Conservation (phyloP, 306 rosid genomes). For the Lotus japonicus region DNA sequence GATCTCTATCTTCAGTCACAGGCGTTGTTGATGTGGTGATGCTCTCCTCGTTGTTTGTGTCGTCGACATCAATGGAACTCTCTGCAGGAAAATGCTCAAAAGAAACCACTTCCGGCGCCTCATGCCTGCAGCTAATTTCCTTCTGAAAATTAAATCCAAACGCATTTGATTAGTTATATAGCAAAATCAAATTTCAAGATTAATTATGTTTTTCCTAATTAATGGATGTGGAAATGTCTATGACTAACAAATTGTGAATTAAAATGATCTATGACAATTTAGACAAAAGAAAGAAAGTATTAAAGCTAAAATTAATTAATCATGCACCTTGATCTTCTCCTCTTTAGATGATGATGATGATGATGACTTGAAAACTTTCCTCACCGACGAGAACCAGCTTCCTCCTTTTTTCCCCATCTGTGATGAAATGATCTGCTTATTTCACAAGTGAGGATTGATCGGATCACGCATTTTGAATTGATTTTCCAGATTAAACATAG, state of each 20-base stretch:
- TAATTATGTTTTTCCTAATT: neutral
- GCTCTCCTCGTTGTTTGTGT: conserved; percentile 53
- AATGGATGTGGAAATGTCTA: too few species aligned
- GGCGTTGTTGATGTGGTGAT: conserved; percentile 51
- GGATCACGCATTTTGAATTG: too few species aligned
- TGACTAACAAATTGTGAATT: too few species aligned
- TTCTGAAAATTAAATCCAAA: conserved; percentile 19
- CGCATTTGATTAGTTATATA: too few species aligned
- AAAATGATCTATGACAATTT: neutral
- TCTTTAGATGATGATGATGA: conserved; percentile 52
- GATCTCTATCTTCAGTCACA: conserved; percentile 46
- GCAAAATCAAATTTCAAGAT: neutral
- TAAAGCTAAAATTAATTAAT: neutral
- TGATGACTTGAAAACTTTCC: conserved; percentile 62
- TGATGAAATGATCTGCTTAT: conserved; percentile 9
- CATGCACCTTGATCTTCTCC: conserved; percentile 41
- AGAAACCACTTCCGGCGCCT: conserved; percentile 66
- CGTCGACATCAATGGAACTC: conserved; percentile 47
- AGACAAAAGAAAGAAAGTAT: too few species aligned
- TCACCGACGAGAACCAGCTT: conserved; percentile 85
- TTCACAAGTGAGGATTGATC: too few species aligned
- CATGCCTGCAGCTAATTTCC: conserved; percentile 12
- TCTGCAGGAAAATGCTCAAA: conserved; percentile 72
- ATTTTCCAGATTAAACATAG: too few species aligned
- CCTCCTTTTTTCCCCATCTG: conserved; percentile 76